These are phyloP conservation scores for Coemansia sp. DNA, from an alignment of 192 early-diverging fungal genomes.

Conservation along the genomic window DNA sequence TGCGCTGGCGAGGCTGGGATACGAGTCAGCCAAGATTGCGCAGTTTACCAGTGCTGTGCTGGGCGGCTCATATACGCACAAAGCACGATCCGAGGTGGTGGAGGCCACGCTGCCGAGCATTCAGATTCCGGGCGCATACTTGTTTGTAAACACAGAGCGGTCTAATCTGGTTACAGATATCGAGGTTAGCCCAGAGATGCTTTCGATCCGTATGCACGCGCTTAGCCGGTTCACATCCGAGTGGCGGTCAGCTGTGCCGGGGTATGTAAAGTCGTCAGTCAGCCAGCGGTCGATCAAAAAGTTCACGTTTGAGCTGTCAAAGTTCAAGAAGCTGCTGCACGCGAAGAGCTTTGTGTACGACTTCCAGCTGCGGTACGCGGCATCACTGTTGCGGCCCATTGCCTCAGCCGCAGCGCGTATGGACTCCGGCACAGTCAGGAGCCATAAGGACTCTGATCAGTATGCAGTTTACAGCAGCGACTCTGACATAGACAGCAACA, in stretches of 20 bases:
- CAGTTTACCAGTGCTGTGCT: conserved; percentile 24
- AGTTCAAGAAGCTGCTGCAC: conserved; percentile 56
- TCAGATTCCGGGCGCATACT: conserved; percentile 38
- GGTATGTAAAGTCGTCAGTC: conserved; percentile 45
- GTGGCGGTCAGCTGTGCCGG: conserved; percentile 52
- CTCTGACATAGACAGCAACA: conserved; percentile 17
- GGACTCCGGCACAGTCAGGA: not conserved
- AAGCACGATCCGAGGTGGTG: not conserved
- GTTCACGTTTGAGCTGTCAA: conserved; percentile 52
- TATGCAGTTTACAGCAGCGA: conserved; percentile 37
- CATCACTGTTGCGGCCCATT: conserved; percentile 28
- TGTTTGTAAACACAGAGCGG: conserved; percentile 52
- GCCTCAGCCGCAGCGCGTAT: not conserved
- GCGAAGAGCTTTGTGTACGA: conserved; percentile 55
- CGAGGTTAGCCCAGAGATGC: conserved; percentile 42
- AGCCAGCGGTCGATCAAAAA: conserved; percentile 46
- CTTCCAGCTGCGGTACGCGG: conserved; percentile 56
- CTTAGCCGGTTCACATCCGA: conserved; percentile 47
- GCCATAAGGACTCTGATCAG: conserved; percentile 2
- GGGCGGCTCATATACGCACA: conserved; percentile 18
- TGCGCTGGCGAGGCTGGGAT: conserved; percentile 36
- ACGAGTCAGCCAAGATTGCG: conserved; percentile 20
- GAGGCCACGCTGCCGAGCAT: conserved; percentile 34
- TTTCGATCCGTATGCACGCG: conserved; percentile 51
- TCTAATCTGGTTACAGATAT: conserved; percentile 50